Base-by-base conservation (phyloP, 2,329 filamentous ascomycete genomes). In the Ophiognomonia clavigignenti-juglandacearum region DNA sequence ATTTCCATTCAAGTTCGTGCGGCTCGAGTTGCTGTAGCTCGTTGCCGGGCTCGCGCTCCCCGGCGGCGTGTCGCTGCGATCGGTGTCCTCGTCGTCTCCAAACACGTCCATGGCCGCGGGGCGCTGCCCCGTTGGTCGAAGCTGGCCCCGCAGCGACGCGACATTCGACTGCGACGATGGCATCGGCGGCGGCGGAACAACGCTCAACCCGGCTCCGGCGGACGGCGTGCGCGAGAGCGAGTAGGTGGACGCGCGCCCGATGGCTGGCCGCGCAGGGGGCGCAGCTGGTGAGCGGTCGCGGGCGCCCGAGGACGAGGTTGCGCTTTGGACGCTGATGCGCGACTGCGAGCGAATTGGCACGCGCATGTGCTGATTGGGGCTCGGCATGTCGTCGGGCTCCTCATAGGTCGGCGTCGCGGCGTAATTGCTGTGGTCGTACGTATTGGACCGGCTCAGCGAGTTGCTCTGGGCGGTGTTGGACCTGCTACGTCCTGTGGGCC, bases 11-110 rank as follows among this genome's bases (percentile, higher is more conserved):
- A 67, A 71, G 9, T 70, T 63, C 45, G 66, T 76, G 38, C 71
- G 66, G 54, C 68, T 77, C 38, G 78, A 57, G 58, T 76, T 79
- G 50, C 73, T 75, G 47, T 75, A 72, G 59, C 76, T 80, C 1
- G 77, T 80, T 3, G 76, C 73, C 0, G 77, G 77, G 54, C 76
- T 80, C 47, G 75, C 65, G 56, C 73, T 74, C 45, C 62, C 70
- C 74, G 45, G 75, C 71, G 74, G 73, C 29, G 75, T 78, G 32
- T 70, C 73, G 51, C 73, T 73, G 51, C 73, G 75, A 7, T 63
- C 63, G 9, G 70, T 75, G 45, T 75, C 70, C 52, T 78, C 75
- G 39, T 71, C 74, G 50, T 69, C 65, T 22, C 63, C 68, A 52
- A 74, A 77, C 3, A 72, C 66, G 48, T 77, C 73, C 46, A 24